phyloP scores from a whole-genome alignment of 1,284 basidiomycete species.

The Sporisorium scitamineum region DNA sequence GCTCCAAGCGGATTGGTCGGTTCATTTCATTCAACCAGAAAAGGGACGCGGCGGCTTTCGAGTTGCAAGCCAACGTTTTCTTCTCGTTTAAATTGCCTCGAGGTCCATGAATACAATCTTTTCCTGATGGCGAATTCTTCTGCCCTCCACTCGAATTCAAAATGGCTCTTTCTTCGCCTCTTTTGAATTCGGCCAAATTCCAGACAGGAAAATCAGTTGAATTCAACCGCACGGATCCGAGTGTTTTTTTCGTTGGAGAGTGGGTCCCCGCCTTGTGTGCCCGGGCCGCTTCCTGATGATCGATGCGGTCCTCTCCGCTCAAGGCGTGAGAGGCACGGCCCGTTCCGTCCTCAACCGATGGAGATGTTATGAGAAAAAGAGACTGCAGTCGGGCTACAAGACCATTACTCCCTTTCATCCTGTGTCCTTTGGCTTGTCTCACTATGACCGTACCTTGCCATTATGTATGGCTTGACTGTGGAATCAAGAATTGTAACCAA shows the following conservation, averaged over 20 bases:
- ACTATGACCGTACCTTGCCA: not conserved
- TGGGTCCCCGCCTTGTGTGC: slow-evolving; percentile 2
- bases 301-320: slow-evolving; percentile 3
- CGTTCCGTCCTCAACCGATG: slow-evolving; percentile 38
- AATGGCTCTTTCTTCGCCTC: not conserved
- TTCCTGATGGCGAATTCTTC: not conserved
- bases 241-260: not conserved
- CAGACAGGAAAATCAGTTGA: not conserved
- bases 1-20: slow-evolving; percentile 38
- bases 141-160: not conserved
- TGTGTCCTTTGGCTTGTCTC: no score
- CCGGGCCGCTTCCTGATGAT: slow-evolving; percentile 19
- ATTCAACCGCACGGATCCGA: slow-evolving; percentile 19
- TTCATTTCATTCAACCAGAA: slow-evolving; percentile 17
- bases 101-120: not conserved
- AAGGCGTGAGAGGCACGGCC: not conserved
- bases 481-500: no score
- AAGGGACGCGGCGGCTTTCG: slow-evolving; percentile 17
- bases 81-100: slow-evolving; percentile 8
- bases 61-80: not conserved
- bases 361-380: not conserved
- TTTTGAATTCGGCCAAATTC: not conserved
- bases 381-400: not conserved
- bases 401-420: no score
- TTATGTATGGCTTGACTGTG: no score